Base-by-base conservation (phyloP, 192 early-diverging fungal genomes). In the Funneliformis geosporum region DNA sequence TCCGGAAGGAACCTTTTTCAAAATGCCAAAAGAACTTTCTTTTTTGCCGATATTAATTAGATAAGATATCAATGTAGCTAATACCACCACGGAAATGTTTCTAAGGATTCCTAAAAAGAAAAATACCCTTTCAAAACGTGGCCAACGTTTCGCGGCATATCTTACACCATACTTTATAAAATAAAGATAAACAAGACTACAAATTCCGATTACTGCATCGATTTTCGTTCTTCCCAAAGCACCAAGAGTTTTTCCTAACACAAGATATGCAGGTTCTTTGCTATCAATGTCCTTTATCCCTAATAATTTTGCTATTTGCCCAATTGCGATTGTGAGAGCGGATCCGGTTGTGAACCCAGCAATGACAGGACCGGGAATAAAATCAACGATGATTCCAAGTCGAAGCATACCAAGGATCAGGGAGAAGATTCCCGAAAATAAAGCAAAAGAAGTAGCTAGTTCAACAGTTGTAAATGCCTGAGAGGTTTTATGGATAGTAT, bases 261-360 rank as follows among this genome's bases (percentile, higher is more conserved):
- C 92, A 40, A 93, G 81, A 79, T 94, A 95, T 39, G 93, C 84
- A 2, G 92, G 70, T 1, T 85, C 87, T 60, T 92, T 93, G 25
- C 90, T 95, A 85, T 95, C 88, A 81, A 94, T 89, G 27, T 82
- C 82, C 73, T 87, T 88, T 81, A 96, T 91, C 39, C 96, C 95
- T 79, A 97, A 85, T 62, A 96, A 87, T 25, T 88, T 89, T 14
- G 93, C 16, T 71, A 74, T 28, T 79, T 98, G 96, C 67, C 89
- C 87, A 82, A 96, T 90, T 59, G 93, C 88, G 78, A 96, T 94
- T 39, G 88, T 92, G 5, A 94, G 78, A 18, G 93, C 95, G 25
- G 93, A 92, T 10, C 96, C 96, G 2, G 95, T 90, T 79, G 93
- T 95, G 81, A 97, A 98, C 0, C 95, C 96, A 1, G 92, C 92